Evolutionary conservation across 2,329 filamentous ascomycete genomes (phyloP).

Genomic region (Nigrograna mackinnonii): DNA sequence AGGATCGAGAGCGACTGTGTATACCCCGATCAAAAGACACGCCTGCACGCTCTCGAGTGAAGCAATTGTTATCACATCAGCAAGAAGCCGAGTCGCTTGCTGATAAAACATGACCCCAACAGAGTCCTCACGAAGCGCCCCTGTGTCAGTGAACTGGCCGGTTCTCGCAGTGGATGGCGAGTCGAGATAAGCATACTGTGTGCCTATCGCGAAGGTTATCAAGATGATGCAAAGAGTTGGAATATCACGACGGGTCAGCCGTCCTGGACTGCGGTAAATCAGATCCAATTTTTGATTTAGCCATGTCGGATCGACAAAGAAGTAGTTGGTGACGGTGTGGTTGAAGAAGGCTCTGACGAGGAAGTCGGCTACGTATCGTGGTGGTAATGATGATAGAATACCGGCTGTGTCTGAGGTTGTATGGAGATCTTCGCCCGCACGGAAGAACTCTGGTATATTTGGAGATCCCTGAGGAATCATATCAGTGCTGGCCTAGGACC

Average conservation of each 20-base stretch:
- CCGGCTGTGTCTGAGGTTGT: constrained; percentile 8
- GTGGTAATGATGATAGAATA: constrained; percentile 5
- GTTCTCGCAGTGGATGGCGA: constrained; percentile 2
- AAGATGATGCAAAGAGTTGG: constrained; percentile 40
- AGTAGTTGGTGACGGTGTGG: constrained; percentile 48
- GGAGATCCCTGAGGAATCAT: no score
- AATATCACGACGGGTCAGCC: constrained; percentile 2
- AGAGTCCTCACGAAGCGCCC: no score
- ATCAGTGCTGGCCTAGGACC: no score
- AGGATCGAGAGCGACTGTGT: constrained; percentile 59
- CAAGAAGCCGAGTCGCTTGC: constrained; percentile 57
- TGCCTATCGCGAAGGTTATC: constrained; percentile 48
- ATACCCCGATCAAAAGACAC: constrained; percentile 60
- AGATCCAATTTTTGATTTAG: constrained; percentile 43
- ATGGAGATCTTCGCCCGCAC: constrained; percentile 3
- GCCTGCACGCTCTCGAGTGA: constrained; percentile 63
- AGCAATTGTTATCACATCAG: constrained; percentile 60
- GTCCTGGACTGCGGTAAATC: constrained; percentile 8
- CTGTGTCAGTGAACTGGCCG: neutral
- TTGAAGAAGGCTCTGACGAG: constrained; percentile 49
- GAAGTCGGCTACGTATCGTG: constrained; percentile 38
- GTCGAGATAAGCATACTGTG: constrained; percentile 37
- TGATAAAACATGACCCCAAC: constrained; percentile 45
- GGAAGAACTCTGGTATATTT: no score
- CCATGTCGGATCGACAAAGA: constrained; percentile 48